Conservation (phyloP, 345 rosid species). For the Hibiscus trionum region DNA sequence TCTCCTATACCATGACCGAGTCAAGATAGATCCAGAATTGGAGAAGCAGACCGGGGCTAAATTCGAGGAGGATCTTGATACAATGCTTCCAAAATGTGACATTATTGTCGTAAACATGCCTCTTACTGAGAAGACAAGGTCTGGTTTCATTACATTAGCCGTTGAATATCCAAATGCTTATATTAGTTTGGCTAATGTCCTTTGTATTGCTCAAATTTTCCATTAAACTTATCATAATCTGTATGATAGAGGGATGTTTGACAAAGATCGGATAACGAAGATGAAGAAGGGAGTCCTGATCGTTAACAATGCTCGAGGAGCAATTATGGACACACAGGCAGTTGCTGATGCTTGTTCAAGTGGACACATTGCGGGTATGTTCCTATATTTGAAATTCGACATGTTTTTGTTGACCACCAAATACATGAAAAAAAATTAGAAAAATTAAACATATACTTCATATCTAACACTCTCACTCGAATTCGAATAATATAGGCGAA, state of each 20-base stretch:
- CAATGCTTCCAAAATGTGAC: slow-evolving; percentile 85
- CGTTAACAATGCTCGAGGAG: slow-evolving; percentile 95
- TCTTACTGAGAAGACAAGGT: slow-evolving; percentile 83
- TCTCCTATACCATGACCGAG: slow-evolving; percentile 78
- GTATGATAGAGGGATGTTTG: slow-evolving; percentile 53
- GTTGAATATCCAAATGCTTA: not conserved
- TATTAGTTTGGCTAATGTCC: not conserved
- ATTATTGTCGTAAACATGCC: slow-evolving; percentile 77
- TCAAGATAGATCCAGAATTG: slow-evolving; percentile 65
- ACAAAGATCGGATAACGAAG: slow-evolving; percentile 69
- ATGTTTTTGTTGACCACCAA: not conserved
- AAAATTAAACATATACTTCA: not conserved
- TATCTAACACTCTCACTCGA: not conserved
- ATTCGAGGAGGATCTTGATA: slow-evolving; percentile 66
- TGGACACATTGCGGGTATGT: slow-evolving; percentile 75
- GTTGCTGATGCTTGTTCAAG: slow-evolving; percentile 76
- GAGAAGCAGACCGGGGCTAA: slow-evolving; percentile 68
- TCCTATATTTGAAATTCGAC: not conserved
- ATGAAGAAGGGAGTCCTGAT: slow-evolving; percentile 82
- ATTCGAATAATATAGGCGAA: not conserved
- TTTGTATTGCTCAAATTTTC: not conserved
- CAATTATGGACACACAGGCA: slow-evolving; percentile 85
- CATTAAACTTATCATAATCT: not conserved
- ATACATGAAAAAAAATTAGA: not conserved
- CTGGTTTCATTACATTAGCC: not conserved